Evolutionary conservation across 1,139 yeast species (phyloP), one percentile per base, ranked within the genome.

Genomic region (Pichia sp.): DNA sequence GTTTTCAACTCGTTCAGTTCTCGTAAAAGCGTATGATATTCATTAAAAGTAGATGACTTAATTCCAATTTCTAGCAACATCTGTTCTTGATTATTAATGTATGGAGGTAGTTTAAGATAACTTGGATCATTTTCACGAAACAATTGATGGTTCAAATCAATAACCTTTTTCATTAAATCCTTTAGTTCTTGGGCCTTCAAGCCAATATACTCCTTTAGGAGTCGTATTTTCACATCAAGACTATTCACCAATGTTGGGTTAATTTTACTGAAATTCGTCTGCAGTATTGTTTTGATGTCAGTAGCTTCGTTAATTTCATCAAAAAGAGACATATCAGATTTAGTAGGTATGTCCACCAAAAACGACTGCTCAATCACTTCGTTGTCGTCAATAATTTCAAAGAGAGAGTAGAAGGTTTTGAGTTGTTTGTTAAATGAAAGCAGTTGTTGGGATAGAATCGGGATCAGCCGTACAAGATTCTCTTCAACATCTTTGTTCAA

Each of bases 181-280:
- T 46, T 41, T 16, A 53, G 12, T 7, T 36, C 31, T 1, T 33
- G 13, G 3, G 39, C 25, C 33, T 46, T 47, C 5, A 29, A 26
- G 2, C 29, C 22, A 10, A 52, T 40, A 15, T 35, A 30, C 1
- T 14, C 12, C 21, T 45, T 40, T 9, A 53, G 22, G 1, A 30
- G 31, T 1, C 12, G 16, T 9, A 41, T 43, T 34, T 56, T 55
- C 3, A 22, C 18, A 18, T 51, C 46, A 9, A 55, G 33, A 21
- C 40, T 34, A 17, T 39, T 32, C 19, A 45, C 35, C 22, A 55
- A 29, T 3, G 16, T 29, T 2, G 58, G 58, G 22, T 52, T 46
- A 2, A 51, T 36, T 17, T 51, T 42, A 27, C 38, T 45, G 32
- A 53, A 56, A 15, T 49, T 49, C 3, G 55, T 52, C 6, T 44